Percentiles rank a stretch among this genome's conserved stretches.
Evolutionary conservation across 345 rosid species (phyloP).

Genomic region (Atalantia buxifolia): DNA sequence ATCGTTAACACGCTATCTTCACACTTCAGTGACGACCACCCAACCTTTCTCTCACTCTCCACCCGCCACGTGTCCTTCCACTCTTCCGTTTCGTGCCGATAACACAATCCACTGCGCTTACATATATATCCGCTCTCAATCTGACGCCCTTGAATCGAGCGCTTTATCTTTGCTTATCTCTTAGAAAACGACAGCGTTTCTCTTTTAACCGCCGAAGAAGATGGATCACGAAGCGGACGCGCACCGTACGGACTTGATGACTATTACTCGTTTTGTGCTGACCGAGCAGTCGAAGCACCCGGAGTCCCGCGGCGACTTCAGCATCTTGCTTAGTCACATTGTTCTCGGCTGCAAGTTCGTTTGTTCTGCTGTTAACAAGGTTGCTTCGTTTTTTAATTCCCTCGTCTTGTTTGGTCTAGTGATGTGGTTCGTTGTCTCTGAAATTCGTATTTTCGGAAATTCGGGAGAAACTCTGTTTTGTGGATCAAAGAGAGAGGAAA

Average conservation of each 20-base stretch:
- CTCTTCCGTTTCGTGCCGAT: conserved; percentile 20
- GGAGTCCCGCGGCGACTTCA: conserved; percentile 97
- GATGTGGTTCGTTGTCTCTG: neutral
- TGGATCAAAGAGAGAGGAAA: neutral
- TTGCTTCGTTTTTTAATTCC: conserved; percentile 3
- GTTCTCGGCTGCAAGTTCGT: conserved; percentile 99
- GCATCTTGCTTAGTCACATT: conserved; percentile 85
- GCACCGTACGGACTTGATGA: conserved; percentile 91
- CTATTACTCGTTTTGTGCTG: conserved; percentile 81
- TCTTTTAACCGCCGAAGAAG: neutral
- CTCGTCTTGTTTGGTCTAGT: neutral
- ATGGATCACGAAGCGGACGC: conserved; percentile 96
- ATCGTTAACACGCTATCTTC: conserved; percentile 32
- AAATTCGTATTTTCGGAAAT: neutral
- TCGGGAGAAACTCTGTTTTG: neutral
- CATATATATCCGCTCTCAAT: neutral
- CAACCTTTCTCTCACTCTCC: conserved; percentile 17
- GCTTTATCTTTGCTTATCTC: neutral
- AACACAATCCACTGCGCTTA: conserved; percentile 11
- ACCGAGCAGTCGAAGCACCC: conserved; percentile 90
- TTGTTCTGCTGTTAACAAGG: conserved; percentile 95
- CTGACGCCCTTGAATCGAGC: conserved; percentile 36
- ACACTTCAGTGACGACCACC: conserved; percentile 49
- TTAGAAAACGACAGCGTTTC: neutral
- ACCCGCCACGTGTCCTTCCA: conserved; percentile 60